A percentile compares a stretch with the other conserved stretches of the same genome.
phyloP scores from a whole-genome alignment of 202 grass and related monocot species.

The Cymbopogon flexuosus region DNA sequence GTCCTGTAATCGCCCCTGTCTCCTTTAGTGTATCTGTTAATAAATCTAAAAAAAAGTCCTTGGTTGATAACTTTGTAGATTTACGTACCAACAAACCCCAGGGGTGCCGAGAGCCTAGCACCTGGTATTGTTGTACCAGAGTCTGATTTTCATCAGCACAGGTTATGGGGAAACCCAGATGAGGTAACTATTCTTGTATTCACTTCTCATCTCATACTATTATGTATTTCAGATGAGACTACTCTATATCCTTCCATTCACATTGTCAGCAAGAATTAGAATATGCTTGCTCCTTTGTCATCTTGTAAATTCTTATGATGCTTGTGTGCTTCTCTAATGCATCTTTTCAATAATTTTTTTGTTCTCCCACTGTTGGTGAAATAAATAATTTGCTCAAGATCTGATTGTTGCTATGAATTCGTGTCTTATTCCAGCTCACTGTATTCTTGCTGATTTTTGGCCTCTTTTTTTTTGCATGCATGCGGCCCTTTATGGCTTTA shows the following conservation, averaged over 20 bases:
- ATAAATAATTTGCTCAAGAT: slow-evolving; percentile 8
- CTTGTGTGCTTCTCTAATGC: not conserved
- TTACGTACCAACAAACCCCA: slow-evolving; percentile 72
- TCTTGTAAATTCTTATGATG: not conserved
- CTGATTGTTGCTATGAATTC: not conserved
- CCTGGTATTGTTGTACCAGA: slow-evolving; percentile 67
- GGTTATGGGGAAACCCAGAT: slow-evolving; percentile 70
- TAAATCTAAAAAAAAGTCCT: not conserved
- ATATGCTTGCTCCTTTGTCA: not conserved
- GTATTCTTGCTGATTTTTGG: not conserved
- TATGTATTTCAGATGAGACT: slow-evolving; percentile 11
- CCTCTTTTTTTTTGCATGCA: not conserved
- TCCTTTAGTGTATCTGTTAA: not conserved
- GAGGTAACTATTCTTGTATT: slow-evolving; percentile 50
- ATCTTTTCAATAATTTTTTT: not conserved
- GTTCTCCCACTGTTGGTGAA: not conserved
- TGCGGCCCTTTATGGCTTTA: not conserved
- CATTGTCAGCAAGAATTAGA: slow-evolving; percentile 4
- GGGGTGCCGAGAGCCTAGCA: slow-evolving; percentile 64
- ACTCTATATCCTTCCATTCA: slow-evolving; percentile 5
- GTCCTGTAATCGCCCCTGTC: not conserved
- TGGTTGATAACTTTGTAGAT: slow-evolving; percentile 27
- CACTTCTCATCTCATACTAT: not conserved
- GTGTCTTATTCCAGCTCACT: not conserved
- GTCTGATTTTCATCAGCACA: slow-evolving; percentile 58